Conservation (phyloP, 2,329 filamentous ascomycete genomes). For the Fusarium ramigenum region DNA sequence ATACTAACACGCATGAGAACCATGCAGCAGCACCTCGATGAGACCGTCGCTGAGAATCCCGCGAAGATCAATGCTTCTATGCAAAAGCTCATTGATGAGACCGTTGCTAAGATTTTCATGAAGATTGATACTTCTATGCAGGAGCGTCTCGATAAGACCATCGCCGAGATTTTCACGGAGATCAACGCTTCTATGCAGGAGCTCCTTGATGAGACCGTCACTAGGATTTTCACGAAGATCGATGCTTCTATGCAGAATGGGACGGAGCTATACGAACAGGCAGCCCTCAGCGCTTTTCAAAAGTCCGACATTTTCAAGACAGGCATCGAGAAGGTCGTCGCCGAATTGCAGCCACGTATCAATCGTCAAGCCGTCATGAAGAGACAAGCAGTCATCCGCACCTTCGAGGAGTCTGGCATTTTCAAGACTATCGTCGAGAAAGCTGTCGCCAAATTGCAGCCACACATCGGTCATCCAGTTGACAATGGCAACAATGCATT, state of each 20-base stretch:
- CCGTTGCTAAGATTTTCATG: too few species aligned
- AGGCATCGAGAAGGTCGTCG: neutral
- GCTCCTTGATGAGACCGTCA: neutral
- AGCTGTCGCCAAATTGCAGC: neutral
- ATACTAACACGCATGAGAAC: neutral
- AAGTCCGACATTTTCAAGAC: neutral
- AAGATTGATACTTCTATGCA: neutral
- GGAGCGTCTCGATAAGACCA: too few species aligned
- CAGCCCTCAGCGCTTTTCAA: neutral
- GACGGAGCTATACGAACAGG: neutral
- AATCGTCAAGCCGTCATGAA: too few species aligned
- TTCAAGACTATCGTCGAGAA: neutral
- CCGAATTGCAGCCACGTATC: neutral
- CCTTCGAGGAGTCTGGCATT: neutral
- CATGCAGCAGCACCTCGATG: too few species aligned
- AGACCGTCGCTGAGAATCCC: neutral
- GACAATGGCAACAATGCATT: neutral
- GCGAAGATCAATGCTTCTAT: neutral
- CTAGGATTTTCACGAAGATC: neutral
- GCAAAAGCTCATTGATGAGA: too few species aligned
- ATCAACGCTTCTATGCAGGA: neutral
- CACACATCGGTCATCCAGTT: neutral
- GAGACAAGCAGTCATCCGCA: neutral
- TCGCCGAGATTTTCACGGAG: neutral
- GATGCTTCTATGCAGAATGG: neutral